Conservation (phyloP, 2,329 filamentous ascomycete genomes). For the Colletotrichum liaoningense region DNA sequence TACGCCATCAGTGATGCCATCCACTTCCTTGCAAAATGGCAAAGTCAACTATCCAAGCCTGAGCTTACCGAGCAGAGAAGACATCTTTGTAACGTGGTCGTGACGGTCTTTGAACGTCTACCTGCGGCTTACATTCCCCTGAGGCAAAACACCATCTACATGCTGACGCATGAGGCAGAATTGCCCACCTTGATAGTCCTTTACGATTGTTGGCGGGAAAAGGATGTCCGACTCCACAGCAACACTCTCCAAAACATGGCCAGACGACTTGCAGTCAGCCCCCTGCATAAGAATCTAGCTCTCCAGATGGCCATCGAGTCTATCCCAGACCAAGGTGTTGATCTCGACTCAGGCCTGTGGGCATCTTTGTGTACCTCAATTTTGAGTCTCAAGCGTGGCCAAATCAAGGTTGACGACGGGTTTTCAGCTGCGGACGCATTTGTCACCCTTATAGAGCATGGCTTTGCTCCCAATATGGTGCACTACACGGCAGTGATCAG, state of each 20-base stretch:
- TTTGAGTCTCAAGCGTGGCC: slow-evolving; percentile 53
- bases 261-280: slow-evolving; percentile 53
- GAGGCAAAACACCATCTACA: slow-evolving; percentile 49
- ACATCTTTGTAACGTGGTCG: slow-evolving; percentile 40
- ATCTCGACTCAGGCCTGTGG: slow-evolving; percentile 59
- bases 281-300: slow-evolving; percentile 53
- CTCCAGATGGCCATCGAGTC: slow-evolving; percentile 53
- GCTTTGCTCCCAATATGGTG: slow-evolving; percentile 71
- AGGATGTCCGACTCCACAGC: slow-evolving; percentile 47
- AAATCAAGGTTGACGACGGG: slow-evolving; percentile 41
- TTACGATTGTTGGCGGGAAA: slow-evolving; percentile 46
- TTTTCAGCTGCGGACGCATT: slow-evolving; percentile 64
- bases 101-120: slow-evolving; percentile 34
- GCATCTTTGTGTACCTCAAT: slow-evolving; percentile 70
- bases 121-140: slow-evolving; percentile 47
- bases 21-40: slow-evolving; percentile 43
- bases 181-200: slow-evolving; percentile 39
- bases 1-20: slow-evolving; percentile 53
- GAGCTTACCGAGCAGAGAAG: background rate
- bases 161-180: slow-evolving; percentile 13
- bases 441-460: slow-evolving; percentile 67
- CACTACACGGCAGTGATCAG: slow-evolving; percentile 76
- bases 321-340: slow-evolving; percentile 51
- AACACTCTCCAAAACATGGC: slow-evolving; percentile 63
- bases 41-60: background rate